Evolutionary conservation across 2,329 filamentous ascomycete species (phyloP).

Genomic region (Talaromyces verruculosus): DNA sequence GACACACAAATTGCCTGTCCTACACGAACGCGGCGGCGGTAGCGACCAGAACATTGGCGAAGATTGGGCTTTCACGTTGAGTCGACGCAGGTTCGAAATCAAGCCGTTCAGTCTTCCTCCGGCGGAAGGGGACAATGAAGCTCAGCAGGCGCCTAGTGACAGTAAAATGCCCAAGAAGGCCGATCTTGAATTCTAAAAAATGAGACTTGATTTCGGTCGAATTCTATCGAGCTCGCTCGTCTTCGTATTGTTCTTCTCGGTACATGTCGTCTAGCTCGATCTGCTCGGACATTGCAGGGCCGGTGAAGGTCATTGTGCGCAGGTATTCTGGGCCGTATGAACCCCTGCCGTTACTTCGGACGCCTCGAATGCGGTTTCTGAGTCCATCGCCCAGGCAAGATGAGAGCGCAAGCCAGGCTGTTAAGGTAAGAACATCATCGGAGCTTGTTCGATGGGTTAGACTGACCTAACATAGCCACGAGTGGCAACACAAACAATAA

Average conservation of each 20-base stretch:
- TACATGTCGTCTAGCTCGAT: constrained; percentile 65
- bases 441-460: not conserved
- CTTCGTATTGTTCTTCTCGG: constrained; percentile 42
- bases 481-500: constrained; percentile 42
- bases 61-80: constrained; percentile 87
- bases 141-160: constrained; percentile 49
- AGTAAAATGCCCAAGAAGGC: constrained; percentile 59
- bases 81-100: constrained; percentile 78
- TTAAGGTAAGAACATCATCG: constrained; percentile 27
- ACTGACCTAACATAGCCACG: constrained; percentile 38
- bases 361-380: constrained; percentile 49
- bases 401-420: constrained; percentile 55
- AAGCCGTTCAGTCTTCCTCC: constrained; percentile 88
- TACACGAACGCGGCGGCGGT: constrained; percentile 85
- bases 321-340: constrained; percentile 59
- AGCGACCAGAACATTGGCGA: constrained; percentile 69
- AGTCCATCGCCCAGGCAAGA: constrained; percentile 57
- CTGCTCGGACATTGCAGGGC: constrained; percentile 58
- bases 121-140: constrained; percentile 70
- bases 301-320: constrained; percentile 56
- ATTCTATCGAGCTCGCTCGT: constrained; percentile 17
- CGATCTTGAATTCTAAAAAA: constrained; percentile 72
- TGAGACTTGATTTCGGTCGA: not conserved
- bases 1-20: constrained; percentile 77
- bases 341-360: constrained; percentile 44